Base-by-base conservation (phyloP, 2,329 filamentous ascomycete genomes). In the Pseudopithomyces chartarum region DNA sequence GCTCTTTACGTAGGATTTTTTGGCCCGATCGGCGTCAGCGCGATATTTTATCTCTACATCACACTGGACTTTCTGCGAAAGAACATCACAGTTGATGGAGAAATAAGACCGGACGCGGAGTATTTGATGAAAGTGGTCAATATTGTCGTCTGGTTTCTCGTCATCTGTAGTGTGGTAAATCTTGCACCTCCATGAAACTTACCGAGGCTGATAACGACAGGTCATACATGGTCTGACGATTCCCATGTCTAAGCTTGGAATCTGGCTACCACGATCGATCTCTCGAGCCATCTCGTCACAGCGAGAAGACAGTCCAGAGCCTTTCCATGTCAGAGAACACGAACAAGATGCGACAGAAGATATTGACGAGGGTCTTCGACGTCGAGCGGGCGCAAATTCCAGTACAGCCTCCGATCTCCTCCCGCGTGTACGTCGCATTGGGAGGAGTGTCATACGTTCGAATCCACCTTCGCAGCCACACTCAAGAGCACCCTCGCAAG, bases 1-100 rank as follows among this genome's bases (percentile, higher is more conserved):
- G 92, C 92, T 1, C 77, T 90, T 0, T 97, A 96, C 68, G 90
- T 95, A 7, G 93, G 93, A 0, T 97, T 96, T 79, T 97, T 97
- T 62, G 93, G 93, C 0, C 93, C 93, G 0, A 93, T 97, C 54
- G 92, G 94, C 2, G 92, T 97, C 1, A 91, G 90, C 15, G 93
- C 92, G 1, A 85, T 97, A 19, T 97, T 96, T 73, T 97, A 97
- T 71, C 82, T 97, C 6, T 96, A 92, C 68, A 81, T 97, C 59
- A 88, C 85, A 39, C 75, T 90, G 1, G 90, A 96, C 22, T 97
- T 93, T 58, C 80, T 97, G 2, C 70, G 73, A 6, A 69, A 78
- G 3, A 74, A 51, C 19, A 38, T 87, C 54, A 84, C 82, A 0
- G 84, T 86, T 7, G 79, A 90, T 51, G 87, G 85, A 0, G 69